A percentile compares a stretch with the other conserved stretches of the same genome.
phyloP scores from a whole-genome alignment of 306 rosid species.

The Amphicarpaea edgeworthii region DNA sequence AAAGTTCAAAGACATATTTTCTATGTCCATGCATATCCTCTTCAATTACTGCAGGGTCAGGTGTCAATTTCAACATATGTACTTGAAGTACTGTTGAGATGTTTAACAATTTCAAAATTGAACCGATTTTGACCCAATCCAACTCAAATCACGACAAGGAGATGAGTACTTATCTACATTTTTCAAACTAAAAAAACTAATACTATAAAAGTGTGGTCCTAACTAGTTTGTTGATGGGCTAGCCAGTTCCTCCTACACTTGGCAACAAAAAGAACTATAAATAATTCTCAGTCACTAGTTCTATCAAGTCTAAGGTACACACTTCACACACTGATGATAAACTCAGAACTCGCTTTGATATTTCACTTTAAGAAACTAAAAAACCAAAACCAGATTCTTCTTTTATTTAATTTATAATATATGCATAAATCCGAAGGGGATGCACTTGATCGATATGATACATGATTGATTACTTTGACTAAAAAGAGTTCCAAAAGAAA shows the following conservation, averaged over 20 bases:
- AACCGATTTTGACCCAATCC: constrained; percentile 3
- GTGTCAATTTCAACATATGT: background rate
- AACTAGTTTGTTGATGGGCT: too few relatives aligned
- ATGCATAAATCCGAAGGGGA: background rate
- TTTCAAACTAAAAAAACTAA: background rate
- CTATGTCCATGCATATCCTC: background rate
- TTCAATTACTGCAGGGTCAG: constrained; percentile 1
- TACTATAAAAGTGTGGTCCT: background rate
- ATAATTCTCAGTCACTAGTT: background rate
- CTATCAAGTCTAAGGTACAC: background rate
- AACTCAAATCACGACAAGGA: background rate
- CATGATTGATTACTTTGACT: background rate
- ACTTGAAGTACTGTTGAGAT: constrained; percentile 6
- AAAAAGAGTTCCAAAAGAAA: background rate
- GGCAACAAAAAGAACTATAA: background rate
- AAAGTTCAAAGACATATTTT: background rate
- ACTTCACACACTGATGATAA: too few relatives aligned
- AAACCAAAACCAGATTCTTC: constrained; percentile 1
- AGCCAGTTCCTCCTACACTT: background rate
- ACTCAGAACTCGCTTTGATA: background rate
- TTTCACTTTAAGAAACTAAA: background rate
- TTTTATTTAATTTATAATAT: background rate
- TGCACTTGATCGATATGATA: background rate
- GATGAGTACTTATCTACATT: background rate
- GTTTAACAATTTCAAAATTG: background rate